Evolutionary conservation across 495 filamentous ascomycete genomes (phyloP).

Genomic region (Annulohypoxylon moriforme): DNA sequence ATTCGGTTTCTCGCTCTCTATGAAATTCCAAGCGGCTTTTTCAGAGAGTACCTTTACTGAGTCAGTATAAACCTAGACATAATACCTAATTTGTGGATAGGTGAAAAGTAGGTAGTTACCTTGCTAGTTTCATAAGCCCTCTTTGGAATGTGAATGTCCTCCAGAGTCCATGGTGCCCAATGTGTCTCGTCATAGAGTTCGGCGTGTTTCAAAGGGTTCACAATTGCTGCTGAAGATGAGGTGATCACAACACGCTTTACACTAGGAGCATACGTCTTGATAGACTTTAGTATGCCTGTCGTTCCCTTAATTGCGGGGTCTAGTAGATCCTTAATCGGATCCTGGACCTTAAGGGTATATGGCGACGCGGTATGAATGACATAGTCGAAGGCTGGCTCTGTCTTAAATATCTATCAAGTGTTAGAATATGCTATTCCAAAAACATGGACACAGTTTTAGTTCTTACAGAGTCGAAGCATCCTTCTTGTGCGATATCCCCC

Average conservation of each 20-base stretch:
- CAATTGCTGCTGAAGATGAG: constrained; percentile 57
- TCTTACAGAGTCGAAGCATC: constrained; percentile 52
- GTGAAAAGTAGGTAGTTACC: constrained; percentile 22
- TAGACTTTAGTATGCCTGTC: constrained; percentile 52
- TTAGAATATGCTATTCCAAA: neutral
- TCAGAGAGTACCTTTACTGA: constrained; percentile 51
- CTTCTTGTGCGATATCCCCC: constrained; percentile 48
- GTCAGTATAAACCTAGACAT: neutral
- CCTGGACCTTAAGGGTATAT: constrained; percentile 51
- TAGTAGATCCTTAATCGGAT: constrained; percentile 55
- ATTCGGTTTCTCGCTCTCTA: constrained; percentile 43
- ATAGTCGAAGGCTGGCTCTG: constrained; percentile 50
- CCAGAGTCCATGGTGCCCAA: constrained; percentile 55
- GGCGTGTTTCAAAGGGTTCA: constrained; percentile 51
- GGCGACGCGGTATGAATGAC: constrained; percentile 61
- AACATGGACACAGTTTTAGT: neutral
- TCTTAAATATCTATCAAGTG: constrained; percentile 37
- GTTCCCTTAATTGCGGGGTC: constrained; percentile 60
- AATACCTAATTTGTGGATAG: neutral
- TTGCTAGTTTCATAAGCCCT: constrained; percentile 57
- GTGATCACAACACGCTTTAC: constrained; percentile 60
- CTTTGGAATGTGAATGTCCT: constrained; percentile 46
- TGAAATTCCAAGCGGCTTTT: constrained; percentile 58
- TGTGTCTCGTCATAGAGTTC: constrained; percentile 54
- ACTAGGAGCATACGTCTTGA: constrained; percentile 46